Evolutionary conservation across 202 grass and related monocot genomes (phyloP), one percentile per base, ranked within the genome.

Genomic region (Panicum virgatum): DNA sequence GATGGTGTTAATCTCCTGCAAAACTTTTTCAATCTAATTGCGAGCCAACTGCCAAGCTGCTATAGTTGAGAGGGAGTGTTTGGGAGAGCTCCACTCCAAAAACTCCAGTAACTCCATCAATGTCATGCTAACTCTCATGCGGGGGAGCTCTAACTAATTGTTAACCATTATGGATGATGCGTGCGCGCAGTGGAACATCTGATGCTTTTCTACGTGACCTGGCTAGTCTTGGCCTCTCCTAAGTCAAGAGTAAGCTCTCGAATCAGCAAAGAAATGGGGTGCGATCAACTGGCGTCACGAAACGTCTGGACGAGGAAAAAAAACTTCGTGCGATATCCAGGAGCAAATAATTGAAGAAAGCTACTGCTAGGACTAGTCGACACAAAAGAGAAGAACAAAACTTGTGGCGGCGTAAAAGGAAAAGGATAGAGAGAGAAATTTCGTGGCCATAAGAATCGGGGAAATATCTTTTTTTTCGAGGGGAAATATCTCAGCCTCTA

Each of bases 401-500:
- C 27, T 12, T 2, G 27, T 25, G 4, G 7, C 5, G 2, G 51
- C 51, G 0, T 5, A 5, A 9, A 7, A 20, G 9, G 13, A 20
- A 50, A 47, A 27, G 3, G 1, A 29, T 29, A 1, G n/a, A n/a
- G 9, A 7, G 1, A 65, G 45, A 51, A 66, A 80, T 18, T 40
- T 22, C 10, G 6, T 54, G 44, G 48, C 61, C 81, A 42, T n/a
- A 53, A 63, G 53, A 32, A 37, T 34, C 44, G 4, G 1, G 5
- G 20, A 66, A 88, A 84, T 87, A n/a, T n/a, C n/a, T n/a, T n/a
- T n/a, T n/a, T n/a, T n/a, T n/a, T n/a, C n/a, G n/a, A n/a, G n/a
- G n/a, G n/a, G n/a, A n/a, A n/a, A n/a, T n/a, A 89, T 89, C 80
- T 66, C 36, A 72, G 76, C 83, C 86, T 78, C 80, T 77, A n/a